phyloP scores from a whole-genome alignment of 306 rosid species.

The Pyrus betulifolia region DNA sequence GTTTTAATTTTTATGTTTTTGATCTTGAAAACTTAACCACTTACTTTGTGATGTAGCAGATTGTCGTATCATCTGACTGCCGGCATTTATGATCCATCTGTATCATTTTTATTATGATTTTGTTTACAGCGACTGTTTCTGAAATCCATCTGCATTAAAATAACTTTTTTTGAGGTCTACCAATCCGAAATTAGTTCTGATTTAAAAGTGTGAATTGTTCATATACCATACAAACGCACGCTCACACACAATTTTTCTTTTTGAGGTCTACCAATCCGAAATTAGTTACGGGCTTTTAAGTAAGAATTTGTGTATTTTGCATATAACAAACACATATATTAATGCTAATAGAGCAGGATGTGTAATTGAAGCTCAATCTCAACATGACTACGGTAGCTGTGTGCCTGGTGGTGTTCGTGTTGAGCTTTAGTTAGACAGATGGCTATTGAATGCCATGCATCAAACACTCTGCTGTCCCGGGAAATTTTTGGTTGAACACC shows the following conservation, averaged over 20 bases:
- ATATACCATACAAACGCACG: background rate
- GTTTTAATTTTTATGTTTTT: slow-evolving; percentile 23
- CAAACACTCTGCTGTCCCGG: background rate
- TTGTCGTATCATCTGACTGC: slow-evolving; percentile 44
- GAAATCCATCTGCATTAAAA: background rate
- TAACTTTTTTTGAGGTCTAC: background rate
- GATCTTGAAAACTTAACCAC: slow-evolving; percentile 20
- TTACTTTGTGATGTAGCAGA: slow-evolving; percentile 31
- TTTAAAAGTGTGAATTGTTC: background rate
- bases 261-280: background rate
- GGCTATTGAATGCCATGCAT: background rate
- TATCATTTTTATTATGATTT: slow-evolving; percentile 8
- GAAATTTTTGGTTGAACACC: background rate
- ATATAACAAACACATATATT: background rate
- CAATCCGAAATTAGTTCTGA: background rate
- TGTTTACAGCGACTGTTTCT: background rate
- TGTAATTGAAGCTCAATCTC: slow-evolving; percentile 10
- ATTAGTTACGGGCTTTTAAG: background rate
- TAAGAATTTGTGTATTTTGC: no score
- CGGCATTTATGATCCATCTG: slow-evolving; percentile 25
- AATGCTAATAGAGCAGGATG: background rate
- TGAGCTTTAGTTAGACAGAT: background rate
- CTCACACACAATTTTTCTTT: background rate
- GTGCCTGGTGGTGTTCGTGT: background rate
- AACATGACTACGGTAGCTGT: background rate